Evolutionary conservation across 176 grass and related monocot species (phyloP).

Genomic region (Zea luxurians): DNA sequence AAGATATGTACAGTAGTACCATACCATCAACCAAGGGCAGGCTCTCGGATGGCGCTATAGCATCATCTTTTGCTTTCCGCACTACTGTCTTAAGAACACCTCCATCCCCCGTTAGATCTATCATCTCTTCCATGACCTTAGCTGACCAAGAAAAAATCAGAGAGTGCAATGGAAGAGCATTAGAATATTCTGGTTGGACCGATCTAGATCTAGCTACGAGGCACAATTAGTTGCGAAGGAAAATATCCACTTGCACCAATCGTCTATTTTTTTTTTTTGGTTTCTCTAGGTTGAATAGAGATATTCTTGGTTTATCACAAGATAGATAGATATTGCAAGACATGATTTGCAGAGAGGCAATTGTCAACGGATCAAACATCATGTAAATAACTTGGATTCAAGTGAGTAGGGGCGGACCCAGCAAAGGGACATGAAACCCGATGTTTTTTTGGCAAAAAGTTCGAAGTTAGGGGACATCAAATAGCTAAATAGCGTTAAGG

Average conservation of each 20-base stretch:
- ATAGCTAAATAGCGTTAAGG: neutral
- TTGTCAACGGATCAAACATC: neutral
- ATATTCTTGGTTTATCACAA: neutral
- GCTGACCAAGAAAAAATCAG: neutral
- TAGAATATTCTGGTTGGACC: neutral
- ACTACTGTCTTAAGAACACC: constrained; percentile 80
- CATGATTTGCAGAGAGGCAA: neutral
- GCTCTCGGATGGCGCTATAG: constrained; percentile 70
- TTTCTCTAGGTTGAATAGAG: neutral
- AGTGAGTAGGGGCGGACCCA: neutral
- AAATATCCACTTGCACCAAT: neutral
- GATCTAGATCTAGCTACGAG: neutral
- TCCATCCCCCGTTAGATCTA: constrained; percentile 84
- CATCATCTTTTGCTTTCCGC: constrained; percentile 77
- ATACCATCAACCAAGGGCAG: constrained; percentile 93
- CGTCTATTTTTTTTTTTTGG: neutral
- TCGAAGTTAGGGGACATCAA: neutral
- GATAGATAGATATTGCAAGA: neutral
- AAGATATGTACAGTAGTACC: constrained; percentile 46
- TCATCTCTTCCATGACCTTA: constrained; percentile 65
- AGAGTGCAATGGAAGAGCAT: neutral
- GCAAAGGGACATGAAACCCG: neutral
- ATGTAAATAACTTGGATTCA: neutral
- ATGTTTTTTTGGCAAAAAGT: neutral
- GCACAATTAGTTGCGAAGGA: neutral